A percentile compares a stretch with the other conserved stretches of the same genome.
phyloP scores from a whole-genome alignment of 1,284 basidiomycete species.

The Thecaphora thlaspeos region DNA sequence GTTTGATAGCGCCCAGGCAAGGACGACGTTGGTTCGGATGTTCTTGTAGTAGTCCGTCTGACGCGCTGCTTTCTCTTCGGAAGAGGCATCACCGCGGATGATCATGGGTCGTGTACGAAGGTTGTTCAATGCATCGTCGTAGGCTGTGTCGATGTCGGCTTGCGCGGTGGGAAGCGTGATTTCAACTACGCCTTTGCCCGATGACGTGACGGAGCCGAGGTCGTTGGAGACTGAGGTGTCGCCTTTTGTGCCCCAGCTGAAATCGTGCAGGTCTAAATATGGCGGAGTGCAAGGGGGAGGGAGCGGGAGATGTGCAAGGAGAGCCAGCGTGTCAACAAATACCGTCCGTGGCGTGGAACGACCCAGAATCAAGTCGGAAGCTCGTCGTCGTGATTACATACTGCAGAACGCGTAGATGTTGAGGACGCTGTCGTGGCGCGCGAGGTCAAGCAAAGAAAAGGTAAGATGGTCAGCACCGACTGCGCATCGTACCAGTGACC shows the following conservation, averaged over 20 bases:
- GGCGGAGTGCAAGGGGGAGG: no score
- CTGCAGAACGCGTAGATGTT: constrained; percentile 57
- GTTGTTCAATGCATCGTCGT: constrained; percentile 82
- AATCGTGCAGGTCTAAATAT: constrained; percentile 41
- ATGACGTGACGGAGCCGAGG: constrained; percentile 53
- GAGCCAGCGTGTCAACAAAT: no score
- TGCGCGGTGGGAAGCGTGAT: constrained; percentile 82
- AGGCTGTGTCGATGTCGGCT: constrained; percentile 81
- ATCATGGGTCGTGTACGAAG: constrained; percentile 67
- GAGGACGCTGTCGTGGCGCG: constrained; percentile 61
- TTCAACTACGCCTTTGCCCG: constrained; percentile 66
- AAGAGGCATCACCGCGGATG: constrained; percentile 50
- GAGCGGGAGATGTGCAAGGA: no score
- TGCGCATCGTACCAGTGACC: no score
- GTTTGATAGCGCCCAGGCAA: constrained; percentile 82
- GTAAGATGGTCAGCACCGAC: not conserved
- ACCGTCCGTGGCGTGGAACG: no score
- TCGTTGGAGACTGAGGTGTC: constrained; percentile 45
- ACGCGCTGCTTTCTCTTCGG: constrained; percentile 47
- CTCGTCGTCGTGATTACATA: not conserved
- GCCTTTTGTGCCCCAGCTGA: constrained; percentile 60
- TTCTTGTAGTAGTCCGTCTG: constrained; percentile 62
- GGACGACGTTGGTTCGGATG: constrained; percentile 83
- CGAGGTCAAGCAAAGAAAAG: not conserved
- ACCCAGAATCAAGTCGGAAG: no score